phyloP scores from a whole-genome alignment of 2,329 filamentous ascomycete genomes.

The Colletotrichum endophyticum region DNA sequence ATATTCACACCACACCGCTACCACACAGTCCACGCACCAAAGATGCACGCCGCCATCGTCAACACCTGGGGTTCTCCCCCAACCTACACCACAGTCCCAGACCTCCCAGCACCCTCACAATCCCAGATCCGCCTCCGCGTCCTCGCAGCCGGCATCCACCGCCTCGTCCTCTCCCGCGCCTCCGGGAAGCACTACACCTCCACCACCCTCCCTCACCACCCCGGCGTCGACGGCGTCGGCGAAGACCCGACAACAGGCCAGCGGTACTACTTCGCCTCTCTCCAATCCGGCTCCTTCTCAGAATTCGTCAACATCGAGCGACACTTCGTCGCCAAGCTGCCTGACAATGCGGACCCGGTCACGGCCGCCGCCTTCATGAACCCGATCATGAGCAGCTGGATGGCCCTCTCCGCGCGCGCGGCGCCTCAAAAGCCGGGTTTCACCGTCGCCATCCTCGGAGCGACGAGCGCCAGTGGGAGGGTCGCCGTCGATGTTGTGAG shows the following conservation, averaged over 20 bases:
- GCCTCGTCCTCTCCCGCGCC: constrained; percentile 58
- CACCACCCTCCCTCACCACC: constrained; percentile 51
- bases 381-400: constrained; percentile 61
- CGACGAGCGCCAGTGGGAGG: constrained; percentile 55
- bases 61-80: constrained; percentile 39
- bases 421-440: constrained; percentile 43
- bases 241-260: constrained; percentile 46
- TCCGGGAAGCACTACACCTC: constrained; percentile 59
- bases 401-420: constrained; percentile 56
- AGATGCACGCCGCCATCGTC: constrained; percentile 43
- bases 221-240: constrained; percentile 60
- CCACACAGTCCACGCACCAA: background rate
- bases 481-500: constrained; percentile 54
- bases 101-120: constrained; percentile 36
- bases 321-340: constrained; percentile 42
- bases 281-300: constrained; percentile 45
- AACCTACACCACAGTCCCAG: constrained; percentile 31
- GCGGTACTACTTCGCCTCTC: constrained; percentile 52
- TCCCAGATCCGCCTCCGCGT: constrained; percentile 50
- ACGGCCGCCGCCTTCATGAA: constrained; percentile 60
- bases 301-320: constrained; percentile 54
- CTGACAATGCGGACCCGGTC: constrained; percentile 48
- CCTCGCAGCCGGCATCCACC: constrained; percentile 55
- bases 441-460: constrained; percentile 56
- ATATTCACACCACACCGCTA: background rate